Percentiles rank a stretch among this genome's conserved stretches.
Evolutionary conservation across 2,329 filamentous ascomycete genomes (phyloP).

Genomic region (Talaromyces sp.): DNA sequence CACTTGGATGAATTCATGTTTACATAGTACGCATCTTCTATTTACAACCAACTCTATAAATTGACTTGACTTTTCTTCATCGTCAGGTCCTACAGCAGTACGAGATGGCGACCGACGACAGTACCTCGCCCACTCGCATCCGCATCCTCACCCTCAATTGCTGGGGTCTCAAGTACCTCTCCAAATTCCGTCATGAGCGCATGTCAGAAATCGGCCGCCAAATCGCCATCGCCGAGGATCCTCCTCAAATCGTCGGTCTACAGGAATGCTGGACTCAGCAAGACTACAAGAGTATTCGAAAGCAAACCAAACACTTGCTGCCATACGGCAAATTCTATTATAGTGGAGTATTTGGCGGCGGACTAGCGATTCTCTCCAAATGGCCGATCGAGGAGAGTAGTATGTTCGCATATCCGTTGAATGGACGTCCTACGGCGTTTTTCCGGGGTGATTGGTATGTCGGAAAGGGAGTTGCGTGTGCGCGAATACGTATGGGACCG

Average conservation of each 20-base stretch:
- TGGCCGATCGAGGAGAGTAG: slow-evolving; percentile 89
- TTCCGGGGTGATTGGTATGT: slow-evolving; percentile 95
- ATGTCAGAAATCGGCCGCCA: slow-evolving; percentile 79
- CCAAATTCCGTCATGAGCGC: slow-evolving; percentile 71
- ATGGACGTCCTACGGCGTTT: slow-evolving; percentile 89
- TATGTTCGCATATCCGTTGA: slow-evolving; percentile 85
- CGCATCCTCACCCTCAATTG: slow-evolving; percentile 88
- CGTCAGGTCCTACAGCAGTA: background rate
- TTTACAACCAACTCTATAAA: background rate
- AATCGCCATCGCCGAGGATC: slow-evolving; percentile 63
- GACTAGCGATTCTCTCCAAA: slow-evolving; percentile 80
- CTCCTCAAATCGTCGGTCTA: slow-evolving; percentile 82
- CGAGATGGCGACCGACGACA: slow-evolving; percentile 14
- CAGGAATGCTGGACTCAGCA: slow-evolving; percentile 92
- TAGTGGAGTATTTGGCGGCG: slow-evolving; percentile 82
- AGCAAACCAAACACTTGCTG: slow-evolving; percentile 67
- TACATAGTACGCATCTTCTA: background rate
- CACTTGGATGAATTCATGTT: background rate
- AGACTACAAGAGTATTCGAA: slow-evolving; percentile 76
- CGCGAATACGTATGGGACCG: slow-evolving; percentile 69
- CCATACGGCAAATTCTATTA: slow-evolving; percentile 93
- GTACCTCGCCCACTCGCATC: slow-evolving; percentile 54
- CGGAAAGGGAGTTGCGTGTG: slow-evolving; percentile 87
- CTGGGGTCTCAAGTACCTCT: slow-evolving; percentile 90
- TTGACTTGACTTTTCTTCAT: background rate